phyloP scores from a whole-genome alignment of 441 rosid species.

The Aleurites moluccanus region DNA sequence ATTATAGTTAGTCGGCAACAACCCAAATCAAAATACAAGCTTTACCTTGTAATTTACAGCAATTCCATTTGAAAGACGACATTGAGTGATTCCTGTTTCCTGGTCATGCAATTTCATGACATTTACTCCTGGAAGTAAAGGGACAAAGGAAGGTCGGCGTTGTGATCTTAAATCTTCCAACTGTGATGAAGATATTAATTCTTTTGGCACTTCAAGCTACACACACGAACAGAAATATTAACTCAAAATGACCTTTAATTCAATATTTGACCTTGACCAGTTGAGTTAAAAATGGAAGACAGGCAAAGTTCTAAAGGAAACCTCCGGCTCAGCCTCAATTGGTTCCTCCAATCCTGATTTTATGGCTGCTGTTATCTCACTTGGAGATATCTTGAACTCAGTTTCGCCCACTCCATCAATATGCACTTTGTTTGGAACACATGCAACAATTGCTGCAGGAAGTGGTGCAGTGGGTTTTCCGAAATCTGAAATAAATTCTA shows the following conservation, averaged over 20 bases:
- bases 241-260: slow-evolving; percentile 26
- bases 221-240: slow-evolving; percentile 29
- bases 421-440: slow-evolving; percentile 90
- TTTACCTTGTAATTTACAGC: slow-evolving; percentile 76
- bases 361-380: slow-evolving; percentile 74
- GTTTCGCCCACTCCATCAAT: slow-evolving; percentile 82
- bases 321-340: slow-evolving; percentile 99
- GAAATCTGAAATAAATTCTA: slow-evolving; percentile 93
- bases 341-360: slow-evolving; percentile 79
- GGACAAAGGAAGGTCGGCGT: slow-evolving; percentile 64
- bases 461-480: slow-evolving; percentile 89
- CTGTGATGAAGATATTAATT: slow-evolving; percentile 67
- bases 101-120: slow-evolving; percentile 65
- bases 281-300: slow-evolving; percentile 22
- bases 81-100: slow-evolving; percentile 89
- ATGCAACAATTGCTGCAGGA: slow-evolving; percentile 99
- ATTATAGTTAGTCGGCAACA: neutral
- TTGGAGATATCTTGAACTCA: slow-evolving; percentile 74
- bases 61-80: slow-evolving; percentile 91
- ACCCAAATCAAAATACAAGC: slow-evolving; percentile 10
- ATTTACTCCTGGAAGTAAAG: slow-evolving; percentile 49
- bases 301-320: slow-evolving; percentile 29
- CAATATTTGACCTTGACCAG: slow-evolving; percentile 15
- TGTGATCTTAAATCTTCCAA: slow-evolving; percentile 70
- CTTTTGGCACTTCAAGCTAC: slow-evolving; percentile 99